Evolutionary conservation across 148 eudicot genomes (phyloP).

Genomic region (Heliamphora exappendiculata): DNA sequence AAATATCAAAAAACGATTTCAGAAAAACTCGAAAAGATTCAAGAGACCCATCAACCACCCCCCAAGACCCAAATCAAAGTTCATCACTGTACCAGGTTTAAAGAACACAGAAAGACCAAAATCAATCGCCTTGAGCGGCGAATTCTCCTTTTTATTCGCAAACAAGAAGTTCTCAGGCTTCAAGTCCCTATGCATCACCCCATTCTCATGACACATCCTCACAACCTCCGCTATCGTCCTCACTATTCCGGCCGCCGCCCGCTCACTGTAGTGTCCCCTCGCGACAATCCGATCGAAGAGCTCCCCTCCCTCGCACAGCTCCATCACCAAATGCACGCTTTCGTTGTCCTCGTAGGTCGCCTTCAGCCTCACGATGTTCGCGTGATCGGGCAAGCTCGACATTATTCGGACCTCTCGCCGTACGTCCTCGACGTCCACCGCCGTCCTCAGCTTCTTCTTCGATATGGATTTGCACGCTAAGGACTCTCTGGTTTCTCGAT

Average conservation of each 20-base stretch:
- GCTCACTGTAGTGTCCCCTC: conserved; percentile 71
- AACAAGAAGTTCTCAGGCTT: conserved; percentile 87
- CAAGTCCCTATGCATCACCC: conserved; percentile 76
- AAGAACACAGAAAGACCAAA: conserved; percentile 83
- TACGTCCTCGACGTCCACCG: conserved; percentile 70
- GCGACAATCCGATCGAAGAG: conserved; percentile 84
- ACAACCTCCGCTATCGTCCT: conserved; percentile 72
- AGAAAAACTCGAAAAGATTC: background rate
- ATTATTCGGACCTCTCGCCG: conserved; percentile 74
- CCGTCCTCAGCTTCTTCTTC: conserved; percentile 60
- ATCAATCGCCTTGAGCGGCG: conserved; percentile 72
- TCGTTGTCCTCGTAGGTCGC: conserved; percentile 76
- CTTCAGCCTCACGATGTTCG: conserved; percentile 50
- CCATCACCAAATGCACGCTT: conserved; percentile 84
- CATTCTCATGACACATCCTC: conserved; percentile 74
- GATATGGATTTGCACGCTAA: conserved; percentile 72
- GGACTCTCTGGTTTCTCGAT: conserved; percentile 46
- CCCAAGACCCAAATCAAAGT: background rate
- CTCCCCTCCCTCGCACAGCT: conserved; percentile 83
- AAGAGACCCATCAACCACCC: background rate
- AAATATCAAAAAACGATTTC: background rate
- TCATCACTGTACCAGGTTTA: conserved; percentile 38
- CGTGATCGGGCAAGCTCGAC: conserved; percentile 61
- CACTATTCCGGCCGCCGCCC: conserved; percentile 72
- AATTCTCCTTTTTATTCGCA: conserved; percentile 71